Evolutionary conservation across 2,329 filamentous ascomycete species (phyloP).

Genomic region (Lasiodiplodia sp.): DNA sequence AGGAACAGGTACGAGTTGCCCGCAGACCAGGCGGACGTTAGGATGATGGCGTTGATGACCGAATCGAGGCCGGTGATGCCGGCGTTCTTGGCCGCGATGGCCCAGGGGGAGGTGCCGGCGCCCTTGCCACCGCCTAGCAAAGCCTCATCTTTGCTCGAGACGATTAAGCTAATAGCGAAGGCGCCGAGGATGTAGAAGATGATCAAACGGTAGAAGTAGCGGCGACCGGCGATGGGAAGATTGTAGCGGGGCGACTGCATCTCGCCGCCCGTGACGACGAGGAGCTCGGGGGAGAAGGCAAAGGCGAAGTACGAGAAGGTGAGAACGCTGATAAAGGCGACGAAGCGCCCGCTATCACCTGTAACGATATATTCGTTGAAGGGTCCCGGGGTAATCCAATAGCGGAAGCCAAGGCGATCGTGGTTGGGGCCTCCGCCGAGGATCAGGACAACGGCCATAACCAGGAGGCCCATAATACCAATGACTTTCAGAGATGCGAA

Average conservation of each 20-base stretch:
- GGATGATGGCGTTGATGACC: conserved; percentile 63
- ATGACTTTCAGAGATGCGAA: conserved; percentile 55
- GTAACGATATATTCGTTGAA: conserved; percentile 40
- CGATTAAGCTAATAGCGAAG: conserved; percentile 65
- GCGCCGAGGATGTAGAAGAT: conserved; percentile 60
- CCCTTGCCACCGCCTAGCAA: conserved; percentile 52
- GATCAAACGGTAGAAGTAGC: conserved; percentile 62
- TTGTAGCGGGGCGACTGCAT: conserved; percentile 52
- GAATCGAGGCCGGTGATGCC: conserved; percentile 62
- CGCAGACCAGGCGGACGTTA: conserved; percentile 64
- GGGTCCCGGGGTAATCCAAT: conserved; percentile 48
- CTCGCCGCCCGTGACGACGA: conserved; percentile 57
- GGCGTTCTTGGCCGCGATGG: conserved; percentile 67
- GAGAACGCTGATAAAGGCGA: conserved; percentile 42
- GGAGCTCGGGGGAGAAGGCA: conserved; percentile 52
- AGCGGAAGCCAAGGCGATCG: conserved; percentile 53
- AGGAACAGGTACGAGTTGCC: conserved; percentile 64
- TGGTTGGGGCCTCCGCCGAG: conserved; percentile 54
- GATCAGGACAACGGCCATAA: conserved; percentile 57
- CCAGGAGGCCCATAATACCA: conserved; percentile 54
- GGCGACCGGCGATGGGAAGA: conserved; percentile 61
- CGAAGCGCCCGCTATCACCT: conserved; percentile 40
- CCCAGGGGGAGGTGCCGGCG: conserved; percentile 65
- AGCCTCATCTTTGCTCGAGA: conserved; percentile 57
- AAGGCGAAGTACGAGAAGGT: conserved; percentile 54